Conservation (phyloP, 768 basidiomycete species). For the Ramaria sp. region DNA sequence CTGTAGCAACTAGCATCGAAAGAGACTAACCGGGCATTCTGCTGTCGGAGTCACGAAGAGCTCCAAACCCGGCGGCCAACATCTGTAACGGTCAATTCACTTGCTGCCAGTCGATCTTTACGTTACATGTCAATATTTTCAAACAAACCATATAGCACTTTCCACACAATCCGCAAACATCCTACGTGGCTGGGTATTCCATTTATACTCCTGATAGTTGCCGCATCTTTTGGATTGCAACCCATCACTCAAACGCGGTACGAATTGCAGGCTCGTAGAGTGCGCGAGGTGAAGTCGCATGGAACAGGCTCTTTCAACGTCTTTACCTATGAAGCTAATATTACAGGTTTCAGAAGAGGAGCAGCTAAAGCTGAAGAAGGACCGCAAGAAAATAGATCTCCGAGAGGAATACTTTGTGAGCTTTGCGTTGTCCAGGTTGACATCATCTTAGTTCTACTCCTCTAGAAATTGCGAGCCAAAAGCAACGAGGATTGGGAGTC, state of each 20-base stretch:
- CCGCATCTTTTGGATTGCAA: slow-evolving; percentile 74
- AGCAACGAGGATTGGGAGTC: slow-evolving; percentile 76
- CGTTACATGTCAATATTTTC: slow-evolving; percentile 39
- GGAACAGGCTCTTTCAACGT: not conserved
- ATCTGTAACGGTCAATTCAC: not conserved
- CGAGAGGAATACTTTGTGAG: slow-evolving; percentile 94
- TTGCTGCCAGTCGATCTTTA: not conserved
- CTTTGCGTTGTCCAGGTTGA: slow-evolving; percentile 13
- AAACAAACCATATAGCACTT: slow-evolving; percentile 33
- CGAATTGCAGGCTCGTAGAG: slow-evolving; percentile 75
- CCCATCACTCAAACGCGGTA: slow-evolving; percentile 85
- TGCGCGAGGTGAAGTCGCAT: slow-evolving; percentile 40
- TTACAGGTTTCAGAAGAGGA: slow-evolving; percentile 64
- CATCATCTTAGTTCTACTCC: not conserved
- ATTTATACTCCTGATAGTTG: slow-evolving; percentile 77
- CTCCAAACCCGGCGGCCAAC: not conserved
- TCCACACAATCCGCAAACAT: slow-evolving; percentile 39
- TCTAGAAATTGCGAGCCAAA: slow-evolving; percentile 52
- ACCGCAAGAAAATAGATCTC: slow-evolving; percentile 78
- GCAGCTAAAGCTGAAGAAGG: slow-evolving; percentile 58
- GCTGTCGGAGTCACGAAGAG: not conserved
- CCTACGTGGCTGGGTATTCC: slow-evolving; percentile 78
- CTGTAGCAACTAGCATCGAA: not conserved
- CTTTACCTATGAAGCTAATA: not conserved
- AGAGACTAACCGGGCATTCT: not conserved